A percentile compares a stretch with the other conserved stretches of the same genome.
Conservation (phyloP, 2,329 filamentous ascomycete genomes). For the Sphaerostilbella broomeana region DNA sequence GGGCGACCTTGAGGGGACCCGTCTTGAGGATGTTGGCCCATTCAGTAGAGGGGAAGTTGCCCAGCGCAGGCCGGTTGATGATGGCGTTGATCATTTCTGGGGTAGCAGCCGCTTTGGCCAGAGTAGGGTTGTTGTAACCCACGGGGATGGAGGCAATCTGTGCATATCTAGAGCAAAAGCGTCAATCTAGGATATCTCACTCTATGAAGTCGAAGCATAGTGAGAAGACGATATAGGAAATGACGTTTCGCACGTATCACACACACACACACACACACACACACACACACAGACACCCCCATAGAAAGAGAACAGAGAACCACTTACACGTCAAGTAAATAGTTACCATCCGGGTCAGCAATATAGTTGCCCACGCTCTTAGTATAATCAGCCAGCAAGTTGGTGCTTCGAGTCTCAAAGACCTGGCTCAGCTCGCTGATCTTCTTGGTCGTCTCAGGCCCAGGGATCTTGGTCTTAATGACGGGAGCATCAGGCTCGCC, state of each 20-base stretch:
- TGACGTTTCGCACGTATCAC: no score
- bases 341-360: conserved; percentile 63
- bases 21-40: conserved; percentile 75
- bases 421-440: conserved; percentile 67
- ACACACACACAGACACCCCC: no score
- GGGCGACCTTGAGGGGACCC: conserved; percentile 75
- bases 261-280: no score
- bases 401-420: conserved; percentile 80
- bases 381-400: conserved; percentile 72
- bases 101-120: conserved; percentile 63
- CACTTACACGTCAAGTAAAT: conserved; percentile 63
- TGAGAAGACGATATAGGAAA: no score
- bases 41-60: conserved; percentile 82
- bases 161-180: conserved; percentile 62
- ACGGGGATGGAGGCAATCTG: conserved; percentile 91
- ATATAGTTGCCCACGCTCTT: conserved; percentile 77
- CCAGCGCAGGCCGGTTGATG: conserved; percentile 83
- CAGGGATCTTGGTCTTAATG: conserved; percentile 61
- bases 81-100: conserved; percentile 74
- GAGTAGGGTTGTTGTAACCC: conserved; percentile 82
- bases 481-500: conserved; percentile 47
- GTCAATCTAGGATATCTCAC: no score
- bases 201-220: no score
- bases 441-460: conserved; percentile 63
- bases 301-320: no score